Base-by-base conservation (phyloP, 371 early-diverging fungal species). In the Basidiobolus meristosporus region DNA sequence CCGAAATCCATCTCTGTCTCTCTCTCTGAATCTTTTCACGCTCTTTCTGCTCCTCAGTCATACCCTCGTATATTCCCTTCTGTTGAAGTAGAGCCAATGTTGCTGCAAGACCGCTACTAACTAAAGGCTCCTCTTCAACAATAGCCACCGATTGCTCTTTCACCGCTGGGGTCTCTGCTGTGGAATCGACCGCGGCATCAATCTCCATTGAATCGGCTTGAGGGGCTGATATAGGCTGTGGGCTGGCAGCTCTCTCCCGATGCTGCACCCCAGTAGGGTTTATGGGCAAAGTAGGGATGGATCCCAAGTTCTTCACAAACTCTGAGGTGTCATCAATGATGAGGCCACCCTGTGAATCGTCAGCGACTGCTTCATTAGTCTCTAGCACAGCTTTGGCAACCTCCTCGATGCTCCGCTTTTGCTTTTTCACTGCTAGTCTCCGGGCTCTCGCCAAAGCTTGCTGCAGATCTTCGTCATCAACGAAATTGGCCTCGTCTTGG, bases 391-490 rank as follows among this genome's bases (percentile, higher is more conserved):
- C 37, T 16, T 38, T 43, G 1, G 36, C 26, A 14, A 26, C 14
- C 32, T 69, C 67, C 31, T 75, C 74, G 1, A 65, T 67, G 4
- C 67, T 62, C 29, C 64, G 65, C 3, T 57, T 33, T 1, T 49
- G 35, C 45, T 76, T 69, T 34, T 63, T 63, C 6, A 66, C 69
- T 0, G 72, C 75, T 20, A 67, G 43, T 23, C 76, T 60, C 39
- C 93, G 70, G 2, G 87, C 66, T 20, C 70, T 56, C 0, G 89
- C 71, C 20, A 93, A 56, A 1, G 88, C 81, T 29, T 57, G 56
- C 44, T 90, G 90, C 26, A 93, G 56, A 41, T 93, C 95, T 43
- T 90, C 90, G 52, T 93, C 95, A 45, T 93, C 95, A 11, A 90
- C 89, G 62, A 81, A 80, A 47, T 80, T 88, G 23, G 70, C 56